These are phyloP conservation scores for Acanthamoeba healyi DNA, from an alignment of 208 protist species.

Conservation along the genomic window DNA sequence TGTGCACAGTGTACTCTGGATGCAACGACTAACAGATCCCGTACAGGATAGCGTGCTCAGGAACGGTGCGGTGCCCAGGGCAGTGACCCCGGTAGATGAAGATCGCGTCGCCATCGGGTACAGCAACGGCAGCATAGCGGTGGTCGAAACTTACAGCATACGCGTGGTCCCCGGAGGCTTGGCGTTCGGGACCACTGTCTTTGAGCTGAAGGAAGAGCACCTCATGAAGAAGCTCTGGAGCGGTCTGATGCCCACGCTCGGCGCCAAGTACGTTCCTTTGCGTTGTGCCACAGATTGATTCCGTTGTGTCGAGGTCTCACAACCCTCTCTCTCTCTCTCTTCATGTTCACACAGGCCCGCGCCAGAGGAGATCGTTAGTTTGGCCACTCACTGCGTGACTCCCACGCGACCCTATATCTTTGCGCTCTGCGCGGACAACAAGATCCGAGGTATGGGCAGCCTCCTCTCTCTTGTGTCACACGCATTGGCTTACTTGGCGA, in stretches of 20 bases:
- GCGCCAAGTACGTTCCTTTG: not conserved
- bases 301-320: too few relatives aligned
- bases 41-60: conserved; percentile 3
- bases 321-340: too few relatives aligned
- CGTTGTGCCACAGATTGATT: too few relatives aligned
- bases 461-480: not conserved
- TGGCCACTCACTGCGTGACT: conserved; percentile 57
- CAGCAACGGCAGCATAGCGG: conserved; percentile 61
- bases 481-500: not conserved
- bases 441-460: conserved; percentile 41
- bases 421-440: conserved; percentile 70
- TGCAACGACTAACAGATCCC: too few relatives aligned
- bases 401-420: conserved; percentile 41
- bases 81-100: conserved; percentile 24
- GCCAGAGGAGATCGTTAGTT: conserved; percentile 27
- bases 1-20: not conserved
- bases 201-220: conserved; percentile 57
- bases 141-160: conserved; percentile 4
- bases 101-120: conserved; percentile 35
- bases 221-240: conserved; percentile 65
- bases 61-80: conserved; percentile 24
- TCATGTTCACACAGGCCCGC: not conserved
- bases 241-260: not conserved
- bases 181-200: conserved; percentile 4
- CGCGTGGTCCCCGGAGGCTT: not conserved